Base-by-base conservation (phyloP, 768 basidiomycete genomes). In the Termitomyces sp. region DNA sequence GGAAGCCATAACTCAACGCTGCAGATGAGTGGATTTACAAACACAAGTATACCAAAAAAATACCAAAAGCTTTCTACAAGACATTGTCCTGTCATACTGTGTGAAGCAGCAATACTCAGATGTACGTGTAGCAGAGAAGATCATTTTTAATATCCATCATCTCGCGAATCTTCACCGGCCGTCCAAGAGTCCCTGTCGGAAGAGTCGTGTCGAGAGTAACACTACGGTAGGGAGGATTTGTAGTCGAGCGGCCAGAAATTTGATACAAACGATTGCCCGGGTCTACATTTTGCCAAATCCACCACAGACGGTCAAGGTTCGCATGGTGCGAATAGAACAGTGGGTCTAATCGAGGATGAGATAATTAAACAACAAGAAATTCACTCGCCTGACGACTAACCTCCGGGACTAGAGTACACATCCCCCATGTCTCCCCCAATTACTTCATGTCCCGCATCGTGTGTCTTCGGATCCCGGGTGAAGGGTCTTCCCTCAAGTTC, bases 301-400 rank as follows among this genome's bases (percentile, higher is more conserved):
- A 74, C 75, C 75, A 76, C 2, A 77, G 64, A n/a, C 74, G 68
- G 50, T 76, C 74, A 11, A 77, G 51, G 52, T 74, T 75, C 12
- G 71, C 68, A 53, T 76, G 74, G 56, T 76, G 75, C 23, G 75
- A 61, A 61, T 72, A 75, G 63, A 76, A 76, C 10, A 77, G 38
- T 4, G 75, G 74, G 49, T 76, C 74, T 75, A 44, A 9, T 16
- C 8, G 10, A 41, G 10, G 3, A 14, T 46, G 10, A 45, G 31
- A 45, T 19, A 2, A 19, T 7, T 7, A 1, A 31, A 21, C 2
- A 42, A n/a, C 16, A 16, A 31, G 3, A 14, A 11, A 7, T 21
- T 3, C 14, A n/a, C n/a, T n/a, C 29, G 35, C 17, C 3, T 4
- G 35, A 43, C 11, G 37, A 62, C 72, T 59, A 16, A 71, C 75